Evolutionary conservation across 306 rosid genomes (phyloP).

Genomic region (Cercis canadensis): DNA sequence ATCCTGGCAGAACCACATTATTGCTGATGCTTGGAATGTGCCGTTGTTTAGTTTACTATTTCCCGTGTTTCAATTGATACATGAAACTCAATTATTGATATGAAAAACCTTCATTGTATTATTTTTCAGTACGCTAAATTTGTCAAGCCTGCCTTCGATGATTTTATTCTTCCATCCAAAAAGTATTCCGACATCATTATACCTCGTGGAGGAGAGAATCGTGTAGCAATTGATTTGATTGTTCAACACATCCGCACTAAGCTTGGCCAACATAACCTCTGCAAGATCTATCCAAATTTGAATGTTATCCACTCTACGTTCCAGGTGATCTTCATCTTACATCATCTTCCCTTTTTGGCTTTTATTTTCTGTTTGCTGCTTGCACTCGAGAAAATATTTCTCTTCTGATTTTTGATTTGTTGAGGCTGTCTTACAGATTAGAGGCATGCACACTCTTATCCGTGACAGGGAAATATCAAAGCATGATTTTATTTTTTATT

Average conservation of each 20-base stretch:
- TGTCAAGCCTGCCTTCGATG: slow-evolving; percentile 96
- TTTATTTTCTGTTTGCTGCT: slow-evolving; percentile 7
- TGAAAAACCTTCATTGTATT: slow-evolving; percentile 15
- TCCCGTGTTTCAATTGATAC: slow-evolving; percentile 24
- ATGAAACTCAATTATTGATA: slow-evolving; percentile 39
- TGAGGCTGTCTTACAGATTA: slow-evolving; percentile 60
- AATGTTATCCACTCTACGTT: slow-evolving; percentile 81
- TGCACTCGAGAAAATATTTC: slow-evolving; percentile 22
- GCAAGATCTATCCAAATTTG: slow-evolving; percentile 86
- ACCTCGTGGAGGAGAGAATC: slow-evolving; percentile 91
- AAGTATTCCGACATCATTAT: slow-evolving; percentile 93
- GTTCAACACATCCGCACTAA: slow-evolving; percentile 94
- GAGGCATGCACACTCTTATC: slow-evolving; percentile 97
- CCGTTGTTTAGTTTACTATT: slow-evolving; percentile 1
- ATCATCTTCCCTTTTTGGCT: slow-evolving; percentile 8
- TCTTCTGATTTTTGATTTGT: slow-evolving; percentile 23
- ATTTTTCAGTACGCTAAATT: slow-evolving; percentile 88
- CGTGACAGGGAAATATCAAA: slow-evolving; percentile 83
- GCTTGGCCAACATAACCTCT: slow-evolving; percentile 92
- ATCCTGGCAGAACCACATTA: slow-evolving; percentile 10
- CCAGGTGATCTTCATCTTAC: slow-evolving; percentile 69
- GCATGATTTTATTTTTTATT: slow-evolving; percentile 89
- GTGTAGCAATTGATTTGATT: slow-evolving; percentile 90
- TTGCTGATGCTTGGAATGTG: slow-evolving; percentile 25
- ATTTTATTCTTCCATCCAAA: slow-evolving; percentile 92